phyloP scores from a whole-genome alignment of 352 stramenopile genomes.

The Phytophthora citrophthora region DNA sequence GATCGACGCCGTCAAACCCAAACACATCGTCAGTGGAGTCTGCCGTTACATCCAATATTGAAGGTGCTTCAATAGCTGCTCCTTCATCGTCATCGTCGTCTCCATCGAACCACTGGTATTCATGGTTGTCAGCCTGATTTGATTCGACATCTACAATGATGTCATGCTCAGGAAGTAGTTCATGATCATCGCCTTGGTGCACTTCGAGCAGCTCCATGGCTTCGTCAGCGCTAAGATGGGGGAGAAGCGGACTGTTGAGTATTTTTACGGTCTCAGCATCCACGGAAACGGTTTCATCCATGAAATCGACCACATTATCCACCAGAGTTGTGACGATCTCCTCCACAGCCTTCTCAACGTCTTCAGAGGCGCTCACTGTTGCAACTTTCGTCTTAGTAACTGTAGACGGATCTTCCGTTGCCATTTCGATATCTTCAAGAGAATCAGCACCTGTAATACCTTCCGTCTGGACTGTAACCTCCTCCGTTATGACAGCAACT shows the following conservation, averaged over 20 bases:
- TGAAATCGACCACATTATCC: conserved; percentile 19
- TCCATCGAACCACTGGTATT: conserved; percentile 52
- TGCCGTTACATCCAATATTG: conserved; percentile 18
- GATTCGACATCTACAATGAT: conserved; percentile 13
- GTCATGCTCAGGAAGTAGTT: conserved; percentile 24
- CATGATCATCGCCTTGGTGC: conserved; percentile 30
- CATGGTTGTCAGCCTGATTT: conserved; percentile 8
- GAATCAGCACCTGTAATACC: not conserved
- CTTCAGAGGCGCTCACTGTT: not conserved
- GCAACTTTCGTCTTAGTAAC: not conserved
- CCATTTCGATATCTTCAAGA: conserved; percentile 14
- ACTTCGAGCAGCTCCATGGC: conserved; percentile 31
- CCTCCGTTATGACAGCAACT: not conserved
- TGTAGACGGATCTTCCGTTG: not conserved
- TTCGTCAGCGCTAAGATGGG: conserved; percentile 41
- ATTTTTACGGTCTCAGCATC: conserved; percentile 22
- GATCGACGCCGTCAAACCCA: conserved; percentile 20
- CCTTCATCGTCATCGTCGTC: conserved; percentile 36
- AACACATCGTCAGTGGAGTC: conserved; percentile 39
- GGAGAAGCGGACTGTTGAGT: conserved; percentile 13
- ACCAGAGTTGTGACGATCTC: conserved; percentile 20
- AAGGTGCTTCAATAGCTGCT: conserved; percentile 15
- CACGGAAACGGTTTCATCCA: conserved; percentile 14
- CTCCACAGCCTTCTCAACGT: conserved; percentile 8
- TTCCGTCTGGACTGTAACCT: not conserved